A percentile compares a stretch with the other conserved stretches of the same genome.
Evolutionary conservation across 2,329 filamentous ascomycete species (phyloP).

Genomic region (Waltergamsia citrina): DNA sequence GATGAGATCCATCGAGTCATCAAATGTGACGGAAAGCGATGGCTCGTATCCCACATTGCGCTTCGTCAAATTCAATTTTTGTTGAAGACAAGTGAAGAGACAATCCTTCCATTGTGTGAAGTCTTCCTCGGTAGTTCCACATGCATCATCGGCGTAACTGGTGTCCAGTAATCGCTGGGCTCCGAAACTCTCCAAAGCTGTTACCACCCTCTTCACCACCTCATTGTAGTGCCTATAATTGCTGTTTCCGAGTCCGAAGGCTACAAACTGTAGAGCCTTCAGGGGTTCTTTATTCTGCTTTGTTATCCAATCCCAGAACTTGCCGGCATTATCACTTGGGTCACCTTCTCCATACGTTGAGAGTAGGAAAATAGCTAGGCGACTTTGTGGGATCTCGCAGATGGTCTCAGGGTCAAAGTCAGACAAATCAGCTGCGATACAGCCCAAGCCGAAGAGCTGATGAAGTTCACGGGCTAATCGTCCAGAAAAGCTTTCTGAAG

Average conservation of each 20-base stretch:
- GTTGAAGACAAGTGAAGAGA: neutral
- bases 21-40: neutral
- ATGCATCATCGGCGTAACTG: slow-evolving; percentile 2
- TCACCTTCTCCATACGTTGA: slow-evolving; percentile 29
- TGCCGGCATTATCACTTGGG: slow-evolving; percentile 19
- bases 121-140: slow-evolving; percentile 3
- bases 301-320: slow-evolving; percentile 17
- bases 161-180: neutral
- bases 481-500: slow-evolving; percentile 84
- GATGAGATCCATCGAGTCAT: neutral
- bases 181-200: neutral
- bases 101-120: slow-evolving; percentile 3
- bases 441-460: slow-evolving; percentile 42
- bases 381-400: neutral
- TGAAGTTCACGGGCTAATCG: slow-evolving; percentile 83
- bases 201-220: slow-evolving; percentile 8
- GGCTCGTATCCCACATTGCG: neutral
- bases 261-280: slow-evolving; percentile 18
- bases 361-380: slow-evolving; percentile 2
- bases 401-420: slow-evolving; percentile 3
- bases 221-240: slow-evolving; percentile 27
- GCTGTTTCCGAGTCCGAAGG: slow-evolving; percentile 27
- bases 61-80: neutral
- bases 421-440: slow-evolving; percentile 1
- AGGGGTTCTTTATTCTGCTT: neutral